A percentile compares a stretch with the other conserved stretches of the same genome.
Conservation (phyloP, 1,139 yeast species). For the Nematodospora anomalae region DNA sequence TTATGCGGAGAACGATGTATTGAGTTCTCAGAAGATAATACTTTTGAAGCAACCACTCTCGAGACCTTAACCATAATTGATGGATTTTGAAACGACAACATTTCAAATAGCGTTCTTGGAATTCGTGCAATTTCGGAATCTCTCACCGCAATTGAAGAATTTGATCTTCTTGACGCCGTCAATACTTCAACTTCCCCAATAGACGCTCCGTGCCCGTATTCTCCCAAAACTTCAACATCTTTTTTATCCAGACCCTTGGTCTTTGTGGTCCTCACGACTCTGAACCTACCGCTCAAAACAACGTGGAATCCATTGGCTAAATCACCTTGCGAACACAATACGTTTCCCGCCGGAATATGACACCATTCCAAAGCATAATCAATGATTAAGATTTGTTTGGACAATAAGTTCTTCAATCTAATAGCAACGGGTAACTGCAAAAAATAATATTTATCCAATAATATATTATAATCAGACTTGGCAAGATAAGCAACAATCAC, state of each 20-base stretch:
- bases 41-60: constrained; percentile 78
- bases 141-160: constrained; percentile 81
- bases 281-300: constrained; percentile 83
- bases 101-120: constrained; percentile 85
- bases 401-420: constrained; percentile 62
- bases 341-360: constrained; percentile 81
- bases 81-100: constrained; percentile 81
- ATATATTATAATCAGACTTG: constrained; percentile 56
- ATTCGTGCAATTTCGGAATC: constrained; percentile 93
- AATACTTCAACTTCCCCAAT: constrained; percentile 94
- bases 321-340: constrained; percentile 78
- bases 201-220: constrained; percentile 91
- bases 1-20: constrained; percentile 8
- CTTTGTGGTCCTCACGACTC: constrained; percentile 50
- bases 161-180: constrained; percentile 74
- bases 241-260: constrained; percentile 18
- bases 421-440: constrained; percentile 78
- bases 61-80: constrained; percentile 89
- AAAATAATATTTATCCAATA: constrained; percentile 75
- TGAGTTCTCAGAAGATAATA: constrained; percentile 30
- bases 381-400: constrained; percentile 66
- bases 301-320: constrained; percentile 90
- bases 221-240: constrained; percentile 55
- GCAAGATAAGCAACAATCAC: constrained; percentile 74
- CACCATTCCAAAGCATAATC: constrained; percentile 97